Evolutionary conservation across 768 basidiomycete species (phyloP).

Genomic region (Pisolithus marmoratus): DNA sequence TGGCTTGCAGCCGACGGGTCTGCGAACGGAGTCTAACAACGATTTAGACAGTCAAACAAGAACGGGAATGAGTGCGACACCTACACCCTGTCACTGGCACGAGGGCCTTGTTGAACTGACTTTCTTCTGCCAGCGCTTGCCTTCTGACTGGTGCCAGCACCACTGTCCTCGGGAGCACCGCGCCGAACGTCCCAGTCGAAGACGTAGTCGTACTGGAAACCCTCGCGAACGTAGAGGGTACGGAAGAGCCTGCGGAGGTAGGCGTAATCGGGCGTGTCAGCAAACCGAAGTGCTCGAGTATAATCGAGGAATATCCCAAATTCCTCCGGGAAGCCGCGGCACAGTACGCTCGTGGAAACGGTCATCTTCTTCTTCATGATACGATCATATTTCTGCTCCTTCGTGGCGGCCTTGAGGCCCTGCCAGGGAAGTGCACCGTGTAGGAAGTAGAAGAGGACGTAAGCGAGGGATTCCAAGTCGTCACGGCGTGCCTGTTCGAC

Average conservation of each 20-base stretch:
- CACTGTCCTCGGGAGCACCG: constrained; percentile 59
- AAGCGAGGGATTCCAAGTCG: too few species aligned
- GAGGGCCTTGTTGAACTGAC: constrained; percentile 71
- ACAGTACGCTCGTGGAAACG: constrained; percentile 91
- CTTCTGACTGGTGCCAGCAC: constrained; percentile 57
- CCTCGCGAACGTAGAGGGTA: constrained; percentile 93
- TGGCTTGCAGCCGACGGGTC: too few species aligned
- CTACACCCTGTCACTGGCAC: too few species aligned
- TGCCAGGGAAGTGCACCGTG: constrained; percentile 98
- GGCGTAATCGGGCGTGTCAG: constrained; percentile 99
- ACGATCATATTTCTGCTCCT: constrained; percentile 99
- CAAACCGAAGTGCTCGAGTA: constrained; percentile 96
- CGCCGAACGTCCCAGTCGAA: constrained; percentile 98
- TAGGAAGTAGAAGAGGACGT: constrained; percentile 99
- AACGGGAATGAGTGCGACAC: too few species aligned
- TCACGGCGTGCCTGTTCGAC: constrained; percentile 98
- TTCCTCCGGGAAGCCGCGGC: constrained; percentile 98
- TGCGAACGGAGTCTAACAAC: too few species aligned
- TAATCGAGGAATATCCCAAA: constrained; percentile 99
- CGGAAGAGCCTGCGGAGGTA: constrained; percentile 99
- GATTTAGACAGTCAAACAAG: too few species aligned
- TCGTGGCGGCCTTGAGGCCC: constrained; percentile 98
- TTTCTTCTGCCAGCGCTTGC: constrained; percentile 61
- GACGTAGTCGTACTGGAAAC: constrained; percentile 99
- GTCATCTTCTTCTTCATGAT: constrained; percentile 99